Evolutionary conservation across 345 rosid species (phyloP).

Genomic region (Ceriops zippeliana): DNA sequence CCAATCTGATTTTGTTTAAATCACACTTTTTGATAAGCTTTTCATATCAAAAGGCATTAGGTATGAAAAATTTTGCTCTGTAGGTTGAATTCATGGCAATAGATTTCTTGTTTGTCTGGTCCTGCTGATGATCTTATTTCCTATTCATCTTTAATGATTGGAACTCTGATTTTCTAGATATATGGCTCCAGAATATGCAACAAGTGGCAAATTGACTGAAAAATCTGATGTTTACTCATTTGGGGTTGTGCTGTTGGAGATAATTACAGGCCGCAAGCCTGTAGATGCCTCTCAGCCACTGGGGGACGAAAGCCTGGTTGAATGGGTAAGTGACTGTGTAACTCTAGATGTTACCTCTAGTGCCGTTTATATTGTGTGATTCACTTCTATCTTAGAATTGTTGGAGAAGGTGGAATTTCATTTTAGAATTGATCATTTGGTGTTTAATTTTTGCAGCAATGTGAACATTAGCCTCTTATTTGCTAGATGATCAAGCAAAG

Average conservation of each 20-base stretch:
- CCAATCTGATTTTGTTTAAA: no score
- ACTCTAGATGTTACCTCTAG: not conserved
- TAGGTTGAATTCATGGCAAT: no score
- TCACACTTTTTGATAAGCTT: no score
- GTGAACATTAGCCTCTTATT: no score
- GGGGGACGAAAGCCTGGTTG: slow-evolving; percentile 98
- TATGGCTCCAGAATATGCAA: slow-evolving; percentile 99
- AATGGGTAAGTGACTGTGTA: slow-evolving; percentile 59
- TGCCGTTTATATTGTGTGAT: not conserved
- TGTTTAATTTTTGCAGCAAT: no score
- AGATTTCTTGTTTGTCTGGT: not conserved
- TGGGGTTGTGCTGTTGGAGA: slow-evolving; percentile 93
- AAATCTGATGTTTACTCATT: slow-evolving; percentile 94
- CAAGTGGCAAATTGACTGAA: slow-evolving; percentile 91
- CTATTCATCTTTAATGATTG: slow-evolving; percentile 13
- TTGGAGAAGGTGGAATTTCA: not conserved
- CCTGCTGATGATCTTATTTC: no score
- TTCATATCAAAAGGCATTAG: no score
- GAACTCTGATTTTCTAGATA: slow-evolving; percentile 47
- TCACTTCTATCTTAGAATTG: not conserved
- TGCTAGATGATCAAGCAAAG: no score
- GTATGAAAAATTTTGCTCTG: no score
- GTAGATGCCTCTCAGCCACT: slow-evolving; percentile 87
- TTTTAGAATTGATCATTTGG: no score
- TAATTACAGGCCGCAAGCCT: slow-evolving; percentile 94